Percentiles rank a stretch among this genome's conserved stretches.
Evolutionary conservation across 2,329 filamentous ascomycete species (phyloP).

Genomic region (Penicillium nordicum): DNA sequence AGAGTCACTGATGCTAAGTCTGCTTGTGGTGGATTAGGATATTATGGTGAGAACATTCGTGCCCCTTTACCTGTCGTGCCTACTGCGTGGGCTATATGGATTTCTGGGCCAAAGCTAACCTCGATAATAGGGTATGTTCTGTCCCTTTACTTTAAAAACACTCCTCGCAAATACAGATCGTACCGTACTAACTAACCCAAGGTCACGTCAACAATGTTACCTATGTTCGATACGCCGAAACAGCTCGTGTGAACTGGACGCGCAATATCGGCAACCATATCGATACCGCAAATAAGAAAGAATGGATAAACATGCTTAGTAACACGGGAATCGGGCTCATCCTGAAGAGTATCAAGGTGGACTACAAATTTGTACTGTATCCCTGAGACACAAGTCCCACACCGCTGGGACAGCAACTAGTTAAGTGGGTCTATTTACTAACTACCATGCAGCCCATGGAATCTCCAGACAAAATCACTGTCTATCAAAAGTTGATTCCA

Average conservation of each 20-base stretch:
- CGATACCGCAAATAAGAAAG: slow-evolving; percentile 57
- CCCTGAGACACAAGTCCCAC: neutral
- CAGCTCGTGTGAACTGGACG: slow-evolving; percentile 74
- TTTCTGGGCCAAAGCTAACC: slow-evolving; percentile 8
- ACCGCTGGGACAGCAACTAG: neutral
- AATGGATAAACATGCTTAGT: slow-evolving; percentile 69
- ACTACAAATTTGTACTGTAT: slow-evolving; percentile 74
- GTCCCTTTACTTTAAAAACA: neutral
- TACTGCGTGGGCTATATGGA: neutral
- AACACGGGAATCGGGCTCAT: slow-evolving; percentile 69
- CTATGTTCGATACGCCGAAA: slow-evolving; percentile 81
- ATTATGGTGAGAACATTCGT: slow-evolving; percentile 41
- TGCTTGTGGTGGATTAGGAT: slow-evolving; percentile 34
- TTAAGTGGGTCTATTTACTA: neutral
- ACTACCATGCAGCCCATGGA: slow-evolving; percentile 64
- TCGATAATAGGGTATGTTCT: slow-evolving; percentile 25
- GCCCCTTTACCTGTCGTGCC: neutral
- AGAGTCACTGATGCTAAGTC: slow-evolving; percentile 8
- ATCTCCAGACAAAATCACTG: slow-evolving; percentile 76
- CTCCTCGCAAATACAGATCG: neutral
- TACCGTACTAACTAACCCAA: slow-evolving; percentile 29
- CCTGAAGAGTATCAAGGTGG: slow-evolving; percentile 71
- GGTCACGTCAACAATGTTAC: slow-evolving; percentile 84
- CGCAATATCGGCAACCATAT: slow-evolving; percentile 63
- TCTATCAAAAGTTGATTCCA: slow-evolving; percentile 71